These are phyloP conservation scores for Camelina sativa DNA, from an alignment of 345 rosid species.

Conservation along the genomic window DNA sequence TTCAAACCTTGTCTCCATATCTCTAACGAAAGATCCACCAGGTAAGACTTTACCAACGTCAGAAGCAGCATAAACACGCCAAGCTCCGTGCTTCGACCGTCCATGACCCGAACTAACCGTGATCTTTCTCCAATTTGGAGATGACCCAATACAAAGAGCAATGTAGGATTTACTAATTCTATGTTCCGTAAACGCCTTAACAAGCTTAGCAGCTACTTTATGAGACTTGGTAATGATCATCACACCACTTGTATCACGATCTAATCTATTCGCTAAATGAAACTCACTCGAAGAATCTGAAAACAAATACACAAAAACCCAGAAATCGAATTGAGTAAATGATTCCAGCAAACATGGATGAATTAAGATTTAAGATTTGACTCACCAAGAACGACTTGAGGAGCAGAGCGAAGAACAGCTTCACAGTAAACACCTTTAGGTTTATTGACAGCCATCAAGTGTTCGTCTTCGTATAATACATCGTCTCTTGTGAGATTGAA, in stretches of 20 bases:
- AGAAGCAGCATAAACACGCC: constrained; percentile 83
- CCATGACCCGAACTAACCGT: constrained; percentile 90
- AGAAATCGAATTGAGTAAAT: neutral
- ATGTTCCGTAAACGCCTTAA: constrained; percentile 83
- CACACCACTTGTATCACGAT: constrained; percentile 90
- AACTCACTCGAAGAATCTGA: constrained; percentile 51
- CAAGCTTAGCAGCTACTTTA: constrained; percentile 82
- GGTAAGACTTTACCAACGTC: constrained; percentile 79
- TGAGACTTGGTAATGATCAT: constrained; percentile 85
- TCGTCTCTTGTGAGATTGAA: constrained; percentile 53
- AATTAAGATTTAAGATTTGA: neutral
- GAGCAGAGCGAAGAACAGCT: constrained; percentile 59
- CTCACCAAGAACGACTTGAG: constrained; percentile 44
- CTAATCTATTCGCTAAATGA: constrained; percentile 89
- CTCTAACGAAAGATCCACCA: constrained; percentile 78
- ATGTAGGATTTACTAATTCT: constrained; percentile 71
- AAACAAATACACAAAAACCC: neutral
- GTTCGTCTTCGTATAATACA: constrained; percentile 78
- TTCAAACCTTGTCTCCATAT: constrained; percentile 88
- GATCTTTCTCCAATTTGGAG: constrained; percentile 71
- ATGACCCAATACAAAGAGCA: constrained; percentile 68
- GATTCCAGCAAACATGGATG: neutral
- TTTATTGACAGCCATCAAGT: constrained; percentile 79
- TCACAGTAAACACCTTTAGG: constrained; percentile 89
- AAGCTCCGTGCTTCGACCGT: constrained; percentile 86